A percentile compares a stretch with the other conserved stretches of the same genome.
These are phyloP conservation scores for Panicum hallii DNA, from an alignment of 202 grass and related monocot genomes.

Conservation along the genomic window DNA sequence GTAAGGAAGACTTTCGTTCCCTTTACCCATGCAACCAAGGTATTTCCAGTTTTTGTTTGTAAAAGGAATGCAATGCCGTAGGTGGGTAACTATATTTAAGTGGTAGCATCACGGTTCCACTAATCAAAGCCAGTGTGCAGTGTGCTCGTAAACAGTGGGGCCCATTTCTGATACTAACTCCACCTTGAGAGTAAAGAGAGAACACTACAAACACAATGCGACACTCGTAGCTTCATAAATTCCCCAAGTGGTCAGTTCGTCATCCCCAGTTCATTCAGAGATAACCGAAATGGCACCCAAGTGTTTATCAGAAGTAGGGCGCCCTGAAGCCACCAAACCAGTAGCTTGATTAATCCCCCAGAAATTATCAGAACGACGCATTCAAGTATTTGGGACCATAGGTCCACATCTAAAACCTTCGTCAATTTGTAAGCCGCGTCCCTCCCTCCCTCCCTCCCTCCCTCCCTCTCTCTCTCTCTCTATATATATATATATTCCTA, in stretches of 20 bases:
- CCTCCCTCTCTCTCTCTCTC: too few species aligned
- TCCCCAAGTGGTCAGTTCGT: neutral
- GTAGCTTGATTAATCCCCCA: neutral
- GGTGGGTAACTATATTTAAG: neutral
- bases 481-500: too few species aligned
- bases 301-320: neutral
- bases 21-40: neutral
- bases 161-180: constrained; percentile 28
- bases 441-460: too few species aligned
- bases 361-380: neutral
- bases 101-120: neutral
- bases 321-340: neutral
- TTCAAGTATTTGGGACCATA: neutral
- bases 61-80: neutral
- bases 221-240: neutral
- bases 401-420: constrained; percentile 5
- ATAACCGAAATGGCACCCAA: neutral
- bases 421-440: neutral
- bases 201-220: neutral
- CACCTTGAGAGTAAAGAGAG: constrained; percentile 17
- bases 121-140: constrained; percentile 2
- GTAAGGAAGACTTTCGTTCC: neutral
- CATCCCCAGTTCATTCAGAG: neutral
- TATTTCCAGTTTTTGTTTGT: neutral
- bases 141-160: neutral